phyloP scores from a whole-genome alignment of 768 basidiomycete species.

The Mycena polygramma region DNA sequence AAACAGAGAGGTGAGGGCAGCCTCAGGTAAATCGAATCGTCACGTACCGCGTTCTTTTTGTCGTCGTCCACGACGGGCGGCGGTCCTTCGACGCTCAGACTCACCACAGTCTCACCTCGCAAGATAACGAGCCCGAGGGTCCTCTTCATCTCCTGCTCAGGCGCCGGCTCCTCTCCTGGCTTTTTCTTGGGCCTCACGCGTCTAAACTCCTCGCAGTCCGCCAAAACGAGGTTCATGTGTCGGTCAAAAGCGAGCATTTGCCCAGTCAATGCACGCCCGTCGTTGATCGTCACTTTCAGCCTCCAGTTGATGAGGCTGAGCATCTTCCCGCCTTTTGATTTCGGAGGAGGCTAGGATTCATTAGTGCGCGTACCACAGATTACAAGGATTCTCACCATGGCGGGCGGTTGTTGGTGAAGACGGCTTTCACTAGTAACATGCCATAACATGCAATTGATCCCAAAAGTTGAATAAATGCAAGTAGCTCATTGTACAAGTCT shows the following conservation, averaged over 20 bases:
- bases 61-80: slow-evolving; percentile 93
- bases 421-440: slow-evolving; percentile 9
- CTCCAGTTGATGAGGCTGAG: slow-evolving; percentile 97
- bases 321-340: slow-evolving; percentile 99
- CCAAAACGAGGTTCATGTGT: slow-evolving; percentile 99
- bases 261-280: slow-evolving; percentile 94
- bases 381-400: slow-evolving; percentile 34
- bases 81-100: slow-evolving; percentile 94
- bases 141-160: slow-evolving; percentile 95
- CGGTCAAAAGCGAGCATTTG: slow-evolving; percentile 99
- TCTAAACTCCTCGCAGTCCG: slow-evolving; percentile 98
- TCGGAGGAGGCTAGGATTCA: slow-evolving; percentile 85
- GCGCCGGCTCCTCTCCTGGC: slow-evolving; percentile 80
- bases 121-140: slow-evolving; percentile 96
- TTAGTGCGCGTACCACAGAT: slow-evolving; percentile 18
- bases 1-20: slow-evolving; percentile 14
- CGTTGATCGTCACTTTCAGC: slow-evolving; percentile 96
- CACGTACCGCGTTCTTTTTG: slow-evolving; percentile 81
- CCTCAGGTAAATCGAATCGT: slow-evolving; percentile 15
- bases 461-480: no score
- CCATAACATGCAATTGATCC: slow-evolving; percentile 6
- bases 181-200: slow-evolving; percentile 94
- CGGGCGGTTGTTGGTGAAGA: slow-evolving; percentile 18
- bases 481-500: slow-evolving; percentile 24
- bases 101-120: slow-evolving; percentile 96